Percentiles rank a stretch among this genome's conserved stretches.
phyloP scores from a whole-genome alignment of 2,329 filamentous ascomycete genomes.

The Stagonosporopsis tanaceti region DNA sequence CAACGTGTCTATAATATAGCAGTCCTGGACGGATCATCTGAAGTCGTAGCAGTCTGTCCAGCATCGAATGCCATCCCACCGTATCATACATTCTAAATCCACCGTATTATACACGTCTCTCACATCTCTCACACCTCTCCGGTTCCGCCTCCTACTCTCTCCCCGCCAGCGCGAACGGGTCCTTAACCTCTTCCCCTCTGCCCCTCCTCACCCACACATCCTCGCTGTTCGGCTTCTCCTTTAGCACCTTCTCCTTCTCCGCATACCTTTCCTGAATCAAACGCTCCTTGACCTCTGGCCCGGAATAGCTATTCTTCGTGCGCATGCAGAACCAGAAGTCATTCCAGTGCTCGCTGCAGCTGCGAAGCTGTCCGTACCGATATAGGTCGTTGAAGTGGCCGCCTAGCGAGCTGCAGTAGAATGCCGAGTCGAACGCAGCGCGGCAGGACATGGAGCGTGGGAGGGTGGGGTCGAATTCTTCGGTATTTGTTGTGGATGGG shows the following conservation, averaged over 20 bases:
- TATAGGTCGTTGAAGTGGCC: constrained; percentile 94
- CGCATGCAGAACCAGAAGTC: constrained; percentile 99
- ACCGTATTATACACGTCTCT: no score
- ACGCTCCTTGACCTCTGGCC: constrained; percentile 64
- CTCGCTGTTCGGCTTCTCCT: constrained; percentile 78
- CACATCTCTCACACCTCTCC: no score
- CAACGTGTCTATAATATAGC: no score
- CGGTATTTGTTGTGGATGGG: not conserved
- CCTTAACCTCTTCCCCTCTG: constrained; percentile 42
- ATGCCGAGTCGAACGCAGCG: constrained; percentile 88
- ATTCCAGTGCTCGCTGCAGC: constrained; percentile 85
- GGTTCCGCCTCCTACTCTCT: constrained; percentile 3
- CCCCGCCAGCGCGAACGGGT: constrained; percentile 36
- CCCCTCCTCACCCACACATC: constrained; percentile 85
- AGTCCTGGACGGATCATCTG: no score
- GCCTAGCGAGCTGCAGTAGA: constrained; percentile 90
- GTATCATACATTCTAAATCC: not conserved
- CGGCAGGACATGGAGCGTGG: constrained; percentile 88
- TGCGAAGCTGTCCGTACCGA: constrained; percentile 78
- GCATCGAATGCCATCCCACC: no score
- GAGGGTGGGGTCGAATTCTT: constrained; percentile 56
- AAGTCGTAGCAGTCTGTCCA: no score
- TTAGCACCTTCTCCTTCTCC: constrained; percentile 71
- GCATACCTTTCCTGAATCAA: constrained; percentile 72
- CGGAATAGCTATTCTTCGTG: constrained; percentile 67